Percentiles rank a stretch among this genome's conserved stretches.
Evolutionary conservation across 2,329 filamentous ascomycete species (phyloP).

Genomic region (Fusarium continuum): DNA sequence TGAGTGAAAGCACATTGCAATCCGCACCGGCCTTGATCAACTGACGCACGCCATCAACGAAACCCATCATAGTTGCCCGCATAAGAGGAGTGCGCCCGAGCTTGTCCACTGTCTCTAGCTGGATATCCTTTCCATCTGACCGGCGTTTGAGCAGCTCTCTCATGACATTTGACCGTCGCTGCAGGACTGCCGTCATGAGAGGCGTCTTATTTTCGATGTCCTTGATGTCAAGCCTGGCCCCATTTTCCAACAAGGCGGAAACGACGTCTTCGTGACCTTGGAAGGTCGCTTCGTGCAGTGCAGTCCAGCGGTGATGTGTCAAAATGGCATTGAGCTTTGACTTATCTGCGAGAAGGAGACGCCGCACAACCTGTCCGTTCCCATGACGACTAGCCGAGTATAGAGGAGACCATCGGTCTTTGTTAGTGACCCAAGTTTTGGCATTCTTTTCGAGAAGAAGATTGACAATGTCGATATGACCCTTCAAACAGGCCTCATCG

Average conservation of each 20-base stretch:
- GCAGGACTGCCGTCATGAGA: not conserved
- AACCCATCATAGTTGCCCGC: too few relatives aligned
- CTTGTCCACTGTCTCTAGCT: not conserved
- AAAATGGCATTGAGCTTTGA: not conserved
- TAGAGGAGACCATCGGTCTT: not conserved
- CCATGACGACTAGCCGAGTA: not conserved
- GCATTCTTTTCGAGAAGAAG: not conserved
- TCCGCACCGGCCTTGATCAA: too few relatives aligned
- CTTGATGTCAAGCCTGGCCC: not conserved
- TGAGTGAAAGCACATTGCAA: too few relatives aligned
- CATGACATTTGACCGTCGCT: not conserved
- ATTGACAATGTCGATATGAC: not conserved
- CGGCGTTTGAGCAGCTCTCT: not conserved
- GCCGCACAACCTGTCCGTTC: not conserved
- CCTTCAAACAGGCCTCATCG: not conserved
- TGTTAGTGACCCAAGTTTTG: not conserved
- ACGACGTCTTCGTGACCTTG: not conserved
- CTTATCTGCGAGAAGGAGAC: not conserved
- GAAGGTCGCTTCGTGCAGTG: not conserved
- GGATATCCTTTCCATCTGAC: not conserved
- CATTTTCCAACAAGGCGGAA: not conserved
- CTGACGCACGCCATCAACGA: too few relatives aligned
- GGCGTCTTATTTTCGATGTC: not conserved
- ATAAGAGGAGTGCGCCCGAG: not conserved
- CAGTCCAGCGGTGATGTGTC: not conserved